phyloP scores from a whole-genome alignment of 345 rosid genomes.

The Alliaria petiolata region DNA sequence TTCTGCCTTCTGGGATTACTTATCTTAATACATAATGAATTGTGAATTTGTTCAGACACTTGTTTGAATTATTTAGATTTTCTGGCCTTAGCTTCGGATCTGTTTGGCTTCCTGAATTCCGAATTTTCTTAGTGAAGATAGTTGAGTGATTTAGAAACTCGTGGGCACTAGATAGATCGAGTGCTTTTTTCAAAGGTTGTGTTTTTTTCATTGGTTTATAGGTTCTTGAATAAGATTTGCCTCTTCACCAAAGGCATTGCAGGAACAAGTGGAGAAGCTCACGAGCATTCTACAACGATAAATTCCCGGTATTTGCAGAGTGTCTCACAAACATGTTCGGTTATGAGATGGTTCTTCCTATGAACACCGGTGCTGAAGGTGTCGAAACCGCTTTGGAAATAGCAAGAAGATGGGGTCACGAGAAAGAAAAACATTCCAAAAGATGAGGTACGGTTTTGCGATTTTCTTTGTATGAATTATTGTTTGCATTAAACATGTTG shows the following conservation, averaged over 20 bases:
- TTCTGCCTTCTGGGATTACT: too few species aligned
- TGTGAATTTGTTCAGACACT: too few species aligned
- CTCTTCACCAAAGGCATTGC: conserved; percentile 75
- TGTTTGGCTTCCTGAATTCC: too few species aligned
- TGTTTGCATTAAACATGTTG: neutral
- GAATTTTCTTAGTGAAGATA: too few species aligned
- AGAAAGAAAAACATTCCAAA: conserved; percentile 68
- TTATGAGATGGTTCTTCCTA: conserved; percentile 95
- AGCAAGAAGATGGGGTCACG: conserved; percentile 97
- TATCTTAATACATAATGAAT: too few species aligned
- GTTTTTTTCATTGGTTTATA: too few species aligned
- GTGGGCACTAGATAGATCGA: too few species aligned
- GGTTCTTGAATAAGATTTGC: too few species aligned
- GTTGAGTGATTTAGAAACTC: too few species aligned
- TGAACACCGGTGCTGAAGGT: conserved; percentile 99
- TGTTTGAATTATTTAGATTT: too few species aligned
- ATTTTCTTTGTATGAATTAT: neutral
- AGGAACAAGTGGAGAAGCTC: conserved; percentile 87
- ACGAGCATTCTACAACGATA: conserved; percentile 84
- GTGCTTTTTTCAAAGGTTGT: too few species aligned
- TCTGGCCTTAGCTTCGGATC: too few species aligned
- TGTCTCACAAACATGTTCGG: conserved; percentile 78
- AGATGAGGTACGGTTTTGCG: conserved; percentile 50
- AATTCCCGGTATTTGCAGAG: conserved; percentile 78
- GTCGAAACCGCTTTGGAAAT: conserved; percentile 89